Percentiles rank a stretch among this genome's conserved stretches.
phyloP scores from a whole-genome alignment of 805 yeast genomes.

The Lachancea thermotolerans region DNA sequence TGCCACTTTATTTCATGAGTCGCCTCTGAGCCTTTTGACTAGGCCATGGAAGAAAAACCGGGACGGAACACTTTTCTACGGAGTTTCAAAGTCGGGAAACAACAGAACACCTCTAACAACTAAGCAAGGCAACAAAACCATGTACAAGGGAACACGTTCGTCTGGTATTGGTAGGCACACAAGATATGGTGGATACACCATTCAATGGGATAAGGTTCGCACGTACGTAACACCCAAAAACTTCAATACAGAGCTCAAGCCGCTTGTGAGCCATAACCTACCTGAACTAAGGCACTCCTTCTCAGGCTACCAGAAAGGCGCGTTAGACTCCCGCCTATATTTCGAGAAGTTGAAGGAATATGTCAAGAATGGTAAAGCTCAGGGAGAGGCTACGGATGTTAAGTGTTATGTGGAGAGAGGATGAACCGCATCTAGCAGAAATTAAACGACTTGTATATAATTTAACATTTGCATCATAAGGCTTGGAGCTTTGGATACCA shows the following conservation, averaged over 20 bases:
- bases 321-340: conserved; percentile 66
- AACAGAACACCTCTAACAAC: conserved; percentile 80
- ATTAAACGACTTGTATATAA: not conserved
- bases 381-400: conserved; percentile 24
- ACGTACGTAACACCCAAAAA: conserved; percentile 76
- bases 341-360: conserved; percentile 68
- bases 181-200: conserved; percentile 61
- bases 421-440: conserved; percentile 4
- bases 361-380: conserved; percentile 61
- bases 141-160: conserved; percentile 94
- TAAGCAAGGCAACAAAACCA: conserved; percentile 89
- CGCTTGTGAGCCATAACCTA: conserved; percentile 69
- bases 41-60: conserved; percentile 86
- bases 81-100: conserved; percentile 68
- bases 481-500: too few species aligned
- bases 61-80: conserved; percentile 82
- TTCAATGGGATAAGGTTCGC: conserved; percentile 81
- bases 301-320: conserved; percentile 63
- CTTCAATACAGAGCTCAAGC: conserved; percentile 46
- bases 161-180: conserved; percentile 85
- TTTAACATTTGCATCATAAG: not conserved
- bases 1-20: conserved; percentile 40
- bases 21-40: conserved; percentile 44
- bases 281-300: conserved; percentile 65
- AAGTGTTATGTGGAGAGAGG: conserved; percentile 28